These are phyloP conservation scores for Diatrype stigma DNA, from an alignment of 2,329 filamentous ascomycete species.

Conservation along the genomic window DNA sequence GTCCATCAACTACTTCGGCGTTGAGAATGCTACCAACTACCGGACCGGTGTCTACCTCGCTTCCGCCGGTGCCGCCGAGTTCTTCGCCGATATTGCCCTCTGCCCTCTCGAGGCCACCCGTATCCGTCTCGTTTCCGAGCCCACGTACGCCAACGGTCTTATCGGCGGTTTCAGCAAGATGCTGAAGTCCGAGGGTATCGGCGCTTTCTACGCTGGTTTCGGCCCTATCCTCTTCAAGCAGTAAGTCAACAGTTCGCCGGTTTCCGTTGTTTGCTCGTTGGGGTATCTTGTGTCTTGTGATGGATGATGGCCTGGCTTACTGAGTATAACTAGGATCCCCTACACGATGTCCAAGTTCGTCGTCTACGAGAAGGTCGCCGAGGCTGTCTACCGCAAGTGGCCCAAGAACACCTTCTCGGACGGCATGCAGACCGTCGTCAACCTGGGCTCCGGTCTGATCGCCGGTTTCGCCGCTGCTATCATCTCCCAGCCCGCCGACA, in stretches of 20 bases:
- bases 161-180: constrained; percentile 67
- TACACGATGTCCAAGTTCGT: constrained; percentile 83
- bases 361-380: constrained; percentile 72
- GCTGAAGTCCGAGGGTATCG: constrained; percentile 62
- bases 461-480: constrained; percentile 73
- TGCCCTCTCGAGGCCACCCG: constrained; percentile 75
- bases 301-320: constrained; percentile 5
- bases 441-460: constrained; percentile 69
- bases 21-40: constrained; percentile 62
- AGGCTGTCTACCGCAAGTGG: constrained; percentile 55
- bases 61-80: constrained; percentile 47
- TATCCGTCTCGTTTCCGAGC: constrained; percentile 72
- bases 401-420: constrained; percentile 60
- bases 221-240: constrained; percentile 69
- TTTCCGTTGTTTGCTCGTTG: not conserved
- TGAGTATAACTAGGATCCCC: constrained; percentile 52
- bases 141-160: constrained; percentile 65
- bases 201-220: constrained; percentile 74
- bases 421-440: constrained; percentile 63
- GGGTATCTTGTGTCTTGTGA: no score
- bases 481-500: constrained; percentile 73
- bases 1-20: constrained; percentile 63
- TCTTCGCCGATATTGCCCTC: constrained; percentile 62
- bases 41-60: constrained; percentile 64
- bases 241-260: constrained; percentile 33